Base-by-base conservation (phyloP, 2,329 filamentous ascomycete species). In the Truncatella angustata region DNA sequence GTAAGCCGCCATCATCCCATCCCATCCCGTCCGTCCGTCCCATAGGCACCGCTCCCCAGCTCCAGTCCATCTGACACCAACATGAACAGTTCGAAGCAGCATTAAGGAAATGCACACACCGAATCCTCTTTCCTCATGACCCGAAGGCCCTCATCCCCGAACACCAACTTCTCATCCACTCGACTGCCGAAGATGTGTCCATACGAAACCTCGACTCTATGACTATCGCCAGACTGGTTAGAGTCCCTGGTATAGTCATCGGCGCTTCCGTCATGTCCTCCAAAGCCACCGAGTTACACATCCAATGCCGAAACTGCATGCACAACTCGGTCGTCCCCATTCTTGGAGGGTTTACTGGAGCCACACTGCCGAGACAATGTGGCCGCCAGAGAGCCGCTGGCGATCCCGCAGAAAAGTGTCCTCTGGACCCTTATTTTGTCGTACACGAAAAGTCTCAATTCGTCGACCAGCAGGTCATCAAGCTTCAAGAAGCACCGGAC, bases 21-120 rank as follows among this genome's bases (percentile, higher is more conserved):
- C n/a, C n/a, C n/a, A n/a, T n/a, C n/a, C n/a, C n/a, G n/a, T n/a
- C n/a, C n/a, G n/a, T n/a, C n/a, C n/a, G n/a, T n/a, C n/a, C n/a
- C n/a, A n/a, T n/a, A n/a, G n/a, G n/a, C n/a, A n/a, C n/a, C n/a
- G n/a, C n/a, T n/a, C n/a, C n/a, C n/a, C n/a, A n/a, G n/a, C n/a
- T n/a, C n/a, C n/a, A n/a, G n/a, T n/a, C n/a, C n/a, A n/a, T n/a
- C n/a, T n/a, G n/a, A n/a, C n/a, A n/a, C n/a, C n/a, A n/a, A n/a
- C n/a, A n/a, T n/a, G n/a, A n/a, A n/a, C n/a, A 96, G 92, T 99
- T 99, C 63, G 94, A 99, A 74, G 78, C 80, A 18, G 95, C 93
- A 3, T 76, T 99, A 47, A 91, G 90, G 69, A 88, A 88, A 71
- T 97, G 93, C 72, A 96, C 93, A 24, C 90, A 94, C 64, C 85